phyloP scores from a whole-genome alignment of 2,329 filamentous ascomycete species.

The Arthrinium puccinioides region DNA sequence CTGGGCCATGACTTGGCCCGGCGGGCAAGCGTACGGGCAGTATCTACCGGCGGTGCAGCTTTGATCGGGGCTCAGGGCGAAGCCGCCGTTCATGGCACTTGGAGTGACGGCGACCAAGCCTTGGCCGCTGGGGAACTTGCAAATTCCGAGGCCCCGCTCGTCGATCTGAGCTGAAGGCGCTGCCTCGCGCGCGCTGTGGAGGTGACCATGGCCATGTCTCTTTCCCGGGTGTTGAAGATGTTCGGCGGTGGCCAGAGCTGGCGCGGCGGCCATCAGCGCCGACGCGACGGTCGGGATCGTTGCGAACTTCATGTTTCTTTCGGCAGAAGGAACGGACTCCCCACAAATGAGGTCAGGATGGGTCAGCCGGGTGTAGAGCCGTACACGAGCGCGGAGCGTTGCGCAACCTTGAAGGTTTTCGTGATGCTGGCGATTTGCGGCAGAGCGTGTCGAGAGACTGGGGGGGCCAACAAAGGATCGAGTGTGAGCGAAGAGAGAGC shows the following conservation, averaged over 20 bases:
- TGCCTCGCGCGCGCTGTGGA: constrained; percentile 17
- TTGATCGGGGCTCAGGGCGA: constrained; percentile 73
- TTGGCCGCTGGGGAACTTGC: constrained; percentile 58
- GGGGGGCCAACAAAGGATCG: too few species aligned
- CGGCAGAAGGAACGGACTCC: neutral
- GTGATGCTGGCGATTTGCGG: too few species aligned
- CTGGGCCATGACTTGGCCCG: constrained; percentile 70
- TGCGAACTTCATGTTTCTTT: constrained; percentile 43
- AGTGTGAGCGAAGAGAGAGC: too few species aligned
- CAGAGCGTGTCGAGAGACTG: too few species aligned
- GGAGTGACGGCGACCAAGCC: constrained; percentile 65
- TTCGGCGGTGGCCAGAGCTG: constrained; percentile 26
- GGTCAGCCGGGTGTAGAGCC: neutral
- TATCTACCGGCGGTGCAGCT: constrained; percentile 59
- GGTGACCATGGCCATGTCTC: constrained; percentile 25
- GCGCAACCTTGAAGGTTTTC: too few species aligned
- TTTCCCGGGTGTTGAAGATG: constrained; percentile 27
- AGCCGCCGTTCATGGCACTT: constrained; percentile 58
- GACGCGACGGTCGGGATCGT: constrained; percentile 43
- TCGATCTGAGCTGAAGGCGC: constrained; percentile 24
- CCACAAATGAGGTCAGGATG: neutral
- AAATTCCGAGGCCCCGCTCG: constrained; percentile 46
- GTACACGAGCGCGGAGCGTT: too few species aligned
- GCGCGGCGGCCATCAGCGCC: constrained; percentile 37
- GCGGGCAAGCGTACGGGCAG: constrained; percentile 70